Conservation (phyloP, 2,329 filamentous ascomycete species). For the Xylariaceae sp. region DNA sequence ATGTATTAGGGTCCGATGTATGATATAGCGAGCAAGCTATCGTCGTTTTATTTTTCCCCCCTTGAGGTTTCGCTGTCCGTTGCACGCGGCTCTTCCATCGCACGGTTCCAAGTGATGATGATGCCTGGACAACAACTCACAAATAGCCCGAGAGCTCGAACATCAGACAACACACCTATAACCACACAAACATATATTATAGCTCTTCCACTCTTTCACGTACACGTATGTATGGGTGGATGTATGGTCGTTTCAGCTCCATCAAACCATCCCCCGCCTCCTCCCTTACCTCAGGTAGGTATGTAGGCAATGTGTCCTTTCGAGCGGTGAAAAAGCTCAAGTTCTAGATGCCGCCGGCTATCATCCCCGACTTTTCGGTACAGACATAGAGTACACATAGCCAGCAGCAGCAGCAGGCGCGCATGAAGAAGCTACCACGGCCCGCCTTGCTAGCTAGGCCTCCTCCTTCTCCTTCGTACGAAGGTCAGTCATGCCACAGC, state of each 20-base stretch:
- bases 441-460: too few relatives aligned
- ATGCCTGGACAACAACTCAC: too few relatives aligned
- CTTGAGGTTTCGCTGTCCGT: not conserved
- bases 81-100: slow-evolving; percentile 7
- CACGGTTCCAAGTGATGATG: not conserved
- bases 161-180: not conserved
- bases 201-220: too few relatives aligned
- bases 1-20: too few relatives aligned
- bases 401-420: too few relatives aligned
- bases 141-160: slow-evolving; percentile 3
- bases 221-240: too few relatives aligned
- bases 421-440: too few relatives aligned
- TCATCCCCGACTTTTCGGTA: too few relatives aligned
- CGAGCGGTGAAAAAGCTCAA: slow-evolving; percentile 12
- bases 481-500: too few relatives aligned
- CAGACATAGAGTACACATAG: too few relatives aligned
- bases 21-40: too few relatives aligned
- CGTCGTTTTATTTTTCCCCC: not conserved
- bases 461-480: too few relatives aligned
- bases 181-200: not conserved
- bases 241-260: slow-evolving; percentile 24
- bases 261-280: slow-evolving; percentile 1
- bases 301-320: slow-evolving; percentile 12
- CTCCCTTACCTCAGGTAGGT: slow-evolving; percentile 20
- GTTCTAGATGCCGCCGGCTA: not conserved